phyloP scores from a whole-genome alignment of 2,329 filamentous ascomycete species.

The Paraconiothyrium brasiliense region DNA sequence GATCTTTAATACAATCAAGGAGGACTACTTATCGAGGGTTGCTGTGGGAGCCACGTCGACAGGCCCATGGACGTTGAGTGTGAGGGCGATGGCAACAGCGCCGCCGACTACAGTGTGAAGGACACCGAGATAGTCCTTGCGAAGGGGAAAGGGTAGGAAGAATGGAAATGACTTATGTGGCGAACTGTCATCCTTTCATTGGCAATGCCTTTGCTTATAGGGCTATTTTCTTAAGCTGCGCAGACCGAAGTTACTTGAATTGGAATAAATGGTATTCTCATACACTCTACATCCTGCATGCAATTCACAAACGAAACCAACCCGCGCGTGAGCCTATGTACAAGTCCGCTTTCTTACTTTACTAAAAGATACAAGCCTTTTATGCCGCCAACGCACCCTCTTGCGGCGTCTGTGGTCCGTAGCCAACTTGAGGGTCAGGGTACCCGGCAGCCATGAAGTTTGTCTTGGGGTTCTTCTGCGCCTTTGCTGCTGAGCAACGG shows the following conservation, averaged over 20 bases:
- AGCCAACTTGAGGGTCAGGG: conserved; percentile 52
- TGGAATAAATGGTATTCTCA: conserved; percentile 29
- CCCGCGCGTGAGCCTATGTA: conserved; percentile 39
- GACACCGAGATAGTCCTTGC: too few species aligned
- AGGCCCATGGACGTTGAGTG: too few species aligned
- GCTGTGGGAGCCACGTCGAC: too few species aligned
- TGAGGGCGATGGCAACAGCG: too few species aligned
- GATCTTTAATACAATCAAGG: too few species aligned
- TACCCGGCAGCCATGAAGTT: conserved; percentile 63
- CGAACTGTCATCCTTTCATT: too few species aligned
- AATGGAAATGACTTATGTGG: too few species aligned
- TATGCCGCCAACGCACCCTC: conserved; percentile 29
- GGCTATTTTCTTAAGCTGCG: too few species aligned
- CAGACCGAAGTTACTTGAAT: not conserved
- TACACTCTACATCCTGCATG: conserved; percentile 34
- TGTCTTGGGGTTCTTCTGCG: conserved; percentile 60
- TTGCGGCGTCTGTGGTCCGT: conserved; percentile 47
- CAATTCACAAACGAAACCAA: conserved; percentile 28
- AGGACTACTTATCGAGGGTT: too few species aligned
- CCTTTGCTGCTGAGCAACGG: conserved; percentile 93
- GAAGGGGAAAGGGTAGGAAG: too few species aligned
- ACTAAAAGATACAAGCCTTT: conserved; percentile 26
- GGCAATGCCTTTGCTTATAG: not conserved
- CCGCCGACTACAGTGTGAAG: too few species aligned
- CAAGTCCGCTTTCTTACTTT: conserved; percentile 31